Base-by-base conservation (phyloP, 2,329 filamentous ascomycete genomes). In the Colletotrichum gloeosporioides region DNA sequence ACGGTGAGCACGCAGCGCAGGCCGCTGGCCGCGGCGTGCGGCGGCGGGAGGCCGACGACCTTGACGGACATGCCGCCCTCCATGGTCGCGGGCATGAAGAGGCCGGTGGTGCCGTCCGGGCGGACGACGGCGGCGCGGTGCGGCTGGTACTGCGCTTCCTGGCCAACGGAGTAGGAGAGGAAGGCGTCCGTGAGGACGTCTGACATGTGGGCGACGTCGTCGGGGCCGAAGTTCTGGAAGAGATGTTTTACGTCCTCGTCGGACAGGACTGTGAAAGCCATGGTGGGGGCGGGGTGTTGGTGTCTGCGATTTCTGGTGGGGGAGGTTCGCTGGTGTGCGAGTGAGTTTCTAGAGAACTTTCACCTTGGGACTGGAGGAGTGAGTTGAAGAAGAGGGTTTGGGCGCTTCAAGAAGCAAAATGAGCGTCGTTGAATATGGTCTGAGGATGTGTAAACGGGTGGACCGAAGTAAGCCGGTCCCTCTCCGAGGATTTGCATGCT, bases 51-150 rank as follows among this genome's bases (percentile, higher is more conserved):
- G 83, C 84, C 74, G 57, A 94, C 89, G 57, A 94, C 90, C 82
- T 94, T 94, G 77, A 94, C 90, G 8, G 92, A 93, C 22, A 93
- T 86, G 4, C 90, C 89, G 55, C 88, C 87, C 34, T 90, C 89
- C 16, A 90, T 91, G 53, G 88, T 92, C 15, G 92, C 92, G 4
- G 93, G 93, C 91, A 94, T 93, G 83, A 94, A 93, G 12, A 94
- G 85, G 5, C 91, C 93, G 3, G 90, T 92, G 36, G 89, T 88
- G 5, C 92, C 92, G 87, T 92, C 89, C 68, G 89, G 89, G 15
- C 90, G 89, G 69, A 90, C 90, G 69, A 94, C 88, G 3, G 89
- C 86, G 3, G 91, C 93, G 55, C 92, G 87, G 73, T 90, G 88
- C 1, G 92, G 92, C 77, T 94, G 93, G 77, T 91, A 92, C 44